Conservation (phyloP, 1,139 yeast species). For the Yamadazyma pseudoaaseri region DNA sequence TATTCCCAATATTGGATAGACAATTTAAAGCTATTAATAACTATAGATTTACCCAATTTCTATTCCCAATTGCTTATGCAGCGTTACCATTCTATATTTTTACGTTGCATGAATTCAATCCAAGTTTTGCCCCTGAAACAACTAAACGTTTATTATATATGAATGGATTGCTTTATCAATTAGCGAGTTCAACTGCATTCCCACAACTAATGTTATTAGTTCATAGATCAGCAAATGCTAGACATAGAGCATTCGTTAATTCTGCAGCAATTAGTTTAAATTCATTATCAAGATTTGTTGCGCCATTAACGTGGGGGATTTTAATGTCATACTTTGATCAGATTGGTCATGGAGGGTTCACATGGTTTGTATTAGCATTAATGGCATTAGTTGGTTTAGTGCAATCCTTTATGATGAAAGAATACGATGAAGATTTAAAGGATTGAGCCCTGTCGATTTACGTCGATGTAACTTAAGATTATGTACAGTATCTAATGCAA, state of each 20-base stretch:
- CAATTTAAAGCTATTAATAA: constrained; percentile 45
- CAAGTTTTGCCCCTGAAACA: constrained; percentile 22
- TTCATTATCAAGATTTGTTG: constrained; percentile 56
- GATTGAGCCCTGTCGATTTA: too few species aligned
- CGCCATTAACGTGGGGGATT: constrained; percentile 60
- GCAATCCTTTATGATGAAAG: constrained; percentile 34
- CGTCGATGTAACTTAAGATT: too few species aligned
- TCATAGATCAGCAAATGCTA: constrained; percentile 47
- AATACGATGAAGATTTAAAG: constrained; percentile 18
- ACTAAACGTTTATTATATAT: constrained; percentile 23
- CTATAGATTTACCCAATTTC: constrained; percentile 36
- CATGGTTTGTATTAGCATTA: constrained; percentile 48
- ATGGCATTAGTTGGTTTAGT: constrained; percentile 31
- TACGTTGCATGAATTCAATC: constrained; percentile 31
- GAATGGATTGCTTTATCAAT: constrained; percentile 35
- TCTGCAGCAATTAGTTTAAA: constrained; percentile 49
- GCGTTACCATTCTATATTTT: constrained; percentile 51
- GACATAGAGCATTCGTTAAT: constrained; percentile 51
- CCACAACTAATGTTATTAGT: constrained; percentile 31
- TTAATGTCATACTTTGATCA: constrained; percentile 50
- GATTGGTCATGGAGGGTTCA: constrained; percentile 43
- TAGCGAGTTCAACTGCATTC: constrained; percentile 21
- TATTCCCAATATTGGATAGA: constrained; percentile 58
- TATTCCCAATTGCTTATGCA: constrained; percentile 50
- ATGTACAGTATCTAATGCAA: too few species aligned